phyloP scores from a whole-genome alignment of 371 early-diverging fungal genomes.

The Mortierella sp. region DNA sequence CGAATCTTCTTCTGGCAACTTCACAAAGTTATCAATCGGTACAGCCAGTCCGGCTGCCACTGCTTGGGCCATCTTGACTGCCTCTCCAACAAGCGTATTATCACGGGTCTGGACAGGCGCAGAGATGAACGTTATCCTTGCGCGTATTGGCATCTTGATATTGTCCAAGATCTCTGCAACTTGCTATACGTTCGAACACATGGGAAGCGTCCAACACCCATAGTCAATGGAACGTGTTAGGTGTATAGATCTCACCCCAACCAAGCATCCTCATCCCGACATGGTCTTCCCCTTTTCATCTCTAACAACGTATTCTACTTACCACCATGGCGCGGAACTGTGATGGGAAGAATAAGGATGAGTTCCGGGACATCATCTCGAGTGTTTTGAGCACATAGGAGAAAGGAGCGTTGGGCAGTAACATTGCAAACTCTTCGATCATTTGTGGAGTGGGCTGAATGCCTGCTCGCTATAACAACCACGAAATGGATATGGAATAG shows the following conservation, averaged over 20 bases:
- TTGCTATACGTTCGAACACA: slow-evolving; percentile 32
- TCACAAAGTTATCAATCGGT: slow-evolving; percentile 60
- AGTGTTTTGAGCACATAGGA: slow-evolving; percentile 68
- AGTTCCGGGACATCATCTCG: slow-evolving; percentile 33
- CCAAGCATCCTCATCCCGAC: no score
- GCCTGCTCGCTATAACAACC: slow-evolving; percentile 69
- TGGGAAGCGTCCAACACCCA: no score
- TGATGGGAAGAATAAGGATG: slow-evolving; percentile 27
- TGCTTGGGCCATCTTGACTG: slow-evolving; percentile 55
- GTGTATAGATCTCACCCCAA: no score
- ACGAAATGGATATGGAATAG: slow-evolving; percentile 5
- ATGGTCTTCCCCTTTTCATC: no score
- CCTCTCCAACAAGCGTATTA: slow-evolving; percentile 35
- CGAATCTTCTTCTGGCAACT: slow-evolving; percentile 58
- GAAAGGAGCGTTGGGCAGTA: slow-evolving; percentile 73
- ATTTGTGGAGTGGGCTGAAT: slow-evolving; percentile 83
- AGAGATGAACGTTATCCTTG: slow-evolving; percentile 73
- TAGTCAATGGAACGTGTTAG: no score
- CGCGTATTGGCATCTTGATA: slow-evolving; percentile 66
- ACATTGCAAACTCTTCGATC: slow-evolving; percentile 80
- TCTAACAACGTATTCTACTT: no score
- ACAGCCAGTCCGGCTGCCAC: slow-evolving; percentile 56
- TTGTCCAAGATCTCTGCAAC: slow-evolving; percentile 76
- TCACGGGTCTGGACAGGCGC: slow-evolving; percentile 71
- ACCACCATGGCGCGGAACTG: slow-evolving; percentile 39